Evolutionary conservation across 2,329 filamentous ascomycete species (phyloP).

Genomic region (Acephala macrosclerotiorum): DNA sequence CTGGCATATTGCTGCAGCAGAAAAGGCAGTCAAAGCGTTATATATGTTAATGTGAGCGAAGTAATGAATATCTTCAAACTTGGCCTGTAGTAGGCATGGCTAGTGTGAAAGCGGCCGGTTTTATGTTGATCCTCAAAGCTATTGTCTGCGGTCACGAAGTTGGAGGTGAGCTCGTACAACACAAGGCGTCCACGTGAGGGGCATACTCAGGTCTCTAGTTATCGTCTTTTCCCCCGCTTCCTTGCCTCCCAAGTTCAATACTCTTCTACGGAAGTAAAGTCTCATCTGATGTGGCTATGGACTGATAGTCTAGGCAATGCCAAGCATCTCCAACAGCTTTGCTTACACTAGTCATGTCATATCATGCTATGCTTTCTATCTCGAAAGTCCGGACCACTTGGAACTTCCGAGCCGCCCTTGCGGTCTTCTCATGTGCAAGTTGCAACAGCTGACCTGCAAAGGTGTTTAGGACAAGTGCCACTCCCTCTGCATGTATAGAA

Average conservation of each 20-base stretch:
- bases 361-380: neutral
- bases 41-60: conserved; percentile 63
- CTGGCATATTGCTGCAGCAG: conserved; percentile 78
- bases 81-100: neutral
- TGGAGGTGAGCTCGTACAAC: too few relatives aligned
- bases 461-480: neutral
- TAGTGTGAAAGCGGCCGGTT: neutral
- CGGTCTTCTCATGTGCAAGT: too few relatives aligned
- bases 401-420: neutral
- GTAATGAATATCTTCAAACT: conserved; percentile 1
- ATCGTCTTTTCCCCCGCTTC: neutral
- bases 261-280: neutral
- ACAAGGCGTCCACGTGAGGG: too few relatives aligned
- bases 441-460: neutral
- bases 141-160: neutral
- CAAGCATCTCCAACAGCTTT: neutral
- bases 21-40: conserved; percentile 72
- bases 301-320: neutral
- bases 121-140: neutral
- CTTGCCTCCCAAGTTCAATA: neutral
- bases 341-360: neutral
- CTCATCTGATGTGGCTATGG: neutral
- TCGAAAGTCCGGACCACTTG: neutral
- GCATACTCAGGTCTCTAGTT: too few relatives aligned
- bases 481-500: neutral